Evolutionary conservation across 2,329 filamentous ascomycete species (phyloP).

Genomic region (Botrytis tulipae): DNA sequence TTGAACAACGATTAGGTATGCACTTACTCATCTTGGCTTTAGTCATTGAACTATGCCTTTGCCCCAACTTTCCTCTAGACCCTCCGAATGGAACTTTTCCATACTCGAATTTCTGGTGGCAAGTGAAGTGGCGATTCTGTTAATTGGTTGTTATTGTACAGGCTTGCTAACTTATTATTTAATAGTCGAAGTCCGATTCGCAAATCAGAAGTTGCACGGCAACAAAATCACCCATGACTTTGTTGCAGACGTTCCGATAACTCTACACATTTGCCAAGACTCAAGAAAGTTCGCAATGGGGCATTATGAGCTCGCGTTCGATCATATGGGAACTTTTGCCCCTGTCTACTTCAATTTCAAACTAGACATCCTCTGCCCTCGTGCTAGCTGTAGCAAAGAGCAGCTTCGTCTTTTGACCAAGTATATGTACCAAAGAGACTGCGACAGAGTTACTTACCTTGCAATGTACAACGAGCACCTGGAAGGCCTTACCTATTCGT

Average conservation of each 20-base stretch:
- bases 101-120: too few species aligned
- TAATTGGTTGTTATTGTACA: too few species aligned
- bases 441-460: neutral
- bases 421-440: neutral
- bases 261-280: neutral
- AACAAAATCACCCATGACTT: neutral
- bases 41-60: too few species aligned
- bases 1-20: too few species aligned
- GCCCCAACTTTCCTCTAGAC: too few species aligned
- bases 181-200: too few species aligned
- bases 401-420: neutral
- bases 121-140: too few species aligned
- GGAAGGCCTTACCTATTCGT: neutral
- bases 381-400: neutral
- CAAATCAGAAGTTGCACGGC: too few species aligned
- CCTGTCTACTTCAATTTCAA: constrained; percentile 4
- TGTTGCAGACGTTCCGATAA: neutral
- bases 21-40: too few species aligned
- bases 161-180: too few species aligned
- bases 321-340: neutral
- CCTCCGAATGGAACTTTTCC: too few species aligned
- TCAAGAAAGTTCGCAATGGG: neutral
- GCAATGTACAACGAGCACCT: neutral
- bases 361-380: neutral
- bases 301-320: neutral